phyloP scores from a whole-genome alignment of 176 grass and related monocot species.

The Neostapfia colusana region DNA sequence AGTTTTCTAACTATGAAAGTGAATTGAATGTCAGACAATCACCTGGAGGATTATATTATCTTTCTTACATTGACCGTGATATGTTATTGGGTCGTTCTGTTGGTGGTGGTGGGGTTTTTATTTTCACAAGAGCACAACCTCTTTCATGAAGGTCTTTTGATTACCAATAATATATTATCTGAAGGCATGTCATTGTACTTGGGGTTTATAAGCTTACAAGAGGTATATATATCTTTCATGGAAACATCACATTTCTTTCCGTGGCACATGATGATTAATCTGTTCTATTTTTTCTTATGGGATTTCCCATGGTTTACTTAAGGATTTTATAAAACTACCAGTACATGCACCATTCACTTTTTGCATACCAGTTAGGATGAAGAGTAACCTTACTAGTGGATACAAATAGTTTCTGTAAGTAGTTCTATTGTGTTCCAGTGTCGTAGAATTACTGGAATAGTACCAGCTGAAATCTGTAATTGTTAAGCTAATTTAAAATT shows the following conservation, averaged over 20 bases:
- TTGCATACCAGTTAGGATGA: background rate
- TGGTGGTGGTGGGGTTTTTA: conserved; percentile 76
- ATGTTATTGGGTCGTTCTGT: conserved; percentile 90
- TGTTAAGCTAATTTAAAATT: conserved; percentile 11
- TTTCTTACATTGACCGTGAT: conserved; percentile 83
- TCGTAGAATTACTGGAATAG: background rate
- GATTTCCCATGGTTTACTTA: background rate
- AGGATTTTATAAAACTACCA: background rate
- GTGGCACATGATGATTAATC: conserved; percentile 2
- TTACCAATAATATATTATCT: conserved; percentile 4
- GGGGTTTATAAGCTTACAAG: background rate
- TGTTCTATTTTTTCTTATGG: background rate
- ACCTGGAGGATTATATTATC: conserved; percentile 89
- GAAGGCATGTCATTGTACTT: background rate
- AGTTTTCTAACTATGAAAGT: conserved; percentile 27
- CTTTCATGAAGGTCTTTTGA: conserved; percentile 45
- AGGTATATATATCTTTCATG: conserved; percentile 29
- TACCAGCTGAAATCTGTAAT: background rate
- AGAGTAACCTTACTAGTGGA: conserved; percentile 5
- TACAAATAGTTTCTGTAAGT: conserved; percentile 6
- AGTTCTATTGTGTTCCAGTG: background rate
- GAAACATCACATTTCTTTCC: background rate
- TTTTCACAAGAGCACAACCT: conserved; percentile 91
- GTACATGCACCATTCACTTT: background rate
- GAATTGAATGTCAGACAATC: conserved; percentile 59